phyloP scores from a whole-genome alignment of 1,284 basidiomycete species.

The Pascua sp. region DNA sequence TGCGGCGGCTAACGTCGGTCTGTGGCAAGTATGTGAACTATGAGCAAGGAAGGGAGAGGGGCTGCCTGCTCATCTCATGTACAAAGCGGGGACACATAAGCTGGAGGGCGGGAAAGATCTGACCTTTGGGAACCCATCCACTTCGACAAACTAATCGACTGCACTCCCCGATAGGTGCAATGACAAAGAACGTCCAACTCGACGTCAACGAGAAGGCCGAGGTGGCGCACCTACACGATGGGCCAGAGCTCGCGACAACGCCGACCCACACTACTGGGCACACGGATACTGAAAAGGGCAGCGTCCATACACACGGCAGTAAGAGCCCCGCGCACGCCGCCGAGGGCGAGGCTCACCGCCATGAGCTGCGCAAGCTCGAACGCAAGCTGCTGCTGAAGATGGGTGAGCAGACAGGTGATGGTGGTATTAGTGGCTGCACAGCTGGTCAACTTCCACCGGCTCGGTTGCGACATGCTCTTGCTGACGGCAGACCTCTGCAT shows the following conservation, averaged over 20 bases:
- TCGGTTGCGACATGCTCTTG: neutral
- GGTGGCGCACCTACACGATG: neutral
- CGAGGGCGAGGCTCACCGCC: slow-evolving; percentile 29
- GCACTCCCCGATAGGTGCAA: neutral
- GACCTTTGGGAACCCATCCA: too few relatives aligned
- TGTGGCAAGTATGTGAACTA: too few relatives aligned
- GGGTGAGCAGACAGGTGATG: slow-evolving; percentile 29
- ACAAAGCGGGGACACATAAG: too few relatives aligned
- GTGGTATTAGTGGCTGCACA: too few relatives aligned
- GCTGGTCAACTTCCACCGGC: neutral
- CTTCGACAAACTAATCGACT: too few relatives aligned
- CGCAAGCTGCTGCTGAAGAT: slow-evolving; percentile 53
- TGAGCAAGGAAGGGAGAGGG: too few relatives aligned
- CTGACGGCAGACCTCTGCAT: slow-evolving; percentile 40
- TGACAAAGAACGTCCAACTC: slow-evolving; percentile 6
- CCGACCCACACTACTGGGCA: slow-evolving; percentile 1
- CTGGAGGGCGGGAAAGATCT: too few relatives aligned
- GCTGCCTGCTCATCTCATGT: too few relatives aligned
- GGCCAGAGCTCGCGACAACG: neutral
- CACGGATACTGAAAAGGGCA: slow-evolving; percentile 35
- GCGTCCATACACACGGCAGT: slow-evolving; percentile 20
- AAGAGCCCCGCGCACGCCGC: slow-evolving; percentile 10
- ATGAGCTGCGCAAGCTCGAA: slow-evolving; percentile 30
- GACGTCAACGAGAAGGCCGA: slow-evolving; percentile 3
- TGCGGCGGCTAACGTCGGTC: too few relatives aligned